Conservation (phyloP, 2,329 filamentous ascomycete species). For the Cladosporium sp. region DNA sequence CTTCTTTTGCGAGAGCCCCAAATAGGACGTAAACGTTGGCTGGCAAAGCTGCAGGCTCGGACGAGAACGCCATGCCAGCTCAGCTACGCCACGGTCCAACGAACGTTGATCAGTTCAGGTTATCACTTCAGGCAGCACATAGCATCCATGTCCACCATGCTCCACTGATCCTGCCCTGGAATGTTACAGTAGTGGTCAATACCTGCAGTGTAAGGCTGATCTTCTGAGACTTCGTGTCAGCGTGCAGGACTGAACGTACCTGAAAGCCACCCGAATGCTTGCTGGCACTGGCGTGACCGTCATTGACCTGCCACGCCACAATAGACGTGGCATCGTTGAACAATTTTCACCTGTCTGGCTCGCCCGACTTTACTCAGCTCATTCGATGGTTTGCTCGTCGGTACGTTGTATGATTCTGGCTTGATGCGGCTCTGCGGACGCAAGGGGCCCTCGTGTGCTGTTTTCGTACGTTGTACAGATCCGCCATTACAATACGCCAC, state of each 20-base stretch:
- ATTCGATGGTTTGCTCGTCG: no score
- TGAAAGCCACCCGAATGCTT: no score
- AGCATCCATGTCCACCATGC: slow-evolving; percentile 8
- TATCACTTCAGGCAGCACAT: slow-evolving; percentile 8
- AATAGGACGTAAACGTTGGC: no score
- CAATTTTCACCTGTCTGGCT: no score
- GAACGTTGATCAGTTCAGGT: not conserved
- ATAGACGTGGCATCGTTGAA: no score
- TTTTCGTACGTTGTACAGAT: not conserved
- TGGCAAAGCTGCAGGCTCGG: not conserved
- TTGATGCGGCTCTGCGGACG: not conserved
- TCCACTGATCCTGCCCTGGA: not conserved
- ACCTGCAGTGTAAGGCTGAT: slow-evolving; percentile 2
- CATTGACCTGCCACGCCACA: no score
- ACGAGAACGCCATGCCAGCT: slow-evolving; percentile 2
- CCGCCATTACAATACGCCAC: not conserved
- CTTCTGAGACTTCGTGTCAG: not conserved
- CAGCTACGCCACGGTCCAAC: slow-evolving; percentile 6
- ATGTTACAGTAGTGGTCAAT: not conserved
- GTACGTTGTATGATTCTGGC: no score
- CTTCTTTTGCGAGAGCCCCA: no score
- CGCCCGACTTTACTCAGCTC: no score
- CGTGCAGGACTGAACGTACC: not conserved
- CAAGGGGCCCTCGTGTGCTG: not conserved
- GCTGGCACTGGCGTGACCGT: no score